These are phyloP conservation scores for Codiaeum variegatum DNA, from an alignment of 441 rosid genomes.

Conservation along the genomic window DNA sequence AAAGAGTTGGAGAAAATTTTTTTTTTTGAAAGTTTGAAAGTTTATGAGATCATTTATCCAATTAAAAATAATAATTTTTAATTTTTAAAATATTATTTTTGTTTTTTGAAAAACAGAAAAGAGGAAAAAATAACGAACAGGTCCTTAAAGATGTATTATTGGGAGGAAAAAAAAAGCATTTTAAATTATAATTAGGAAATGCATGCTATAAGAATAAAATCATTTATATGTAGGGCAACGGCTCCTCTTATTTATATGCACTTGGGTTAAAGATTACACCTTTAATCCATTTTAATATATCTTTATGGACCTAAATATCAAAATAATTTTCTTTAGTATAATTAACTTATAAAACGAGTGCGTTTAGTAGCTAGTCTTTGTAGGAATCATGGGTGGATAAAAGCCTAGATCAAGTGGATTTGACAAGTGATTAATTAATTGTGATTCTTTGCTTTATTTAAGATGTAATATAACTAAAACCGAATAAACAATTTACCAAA, in stretches of 20 bases:
- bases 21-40: no score
- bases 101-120: no score
- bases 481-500: no score
- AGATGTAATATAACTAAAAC: background rate
- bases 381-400: conserved; percentile 27
- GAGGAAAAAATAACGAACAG: no score
- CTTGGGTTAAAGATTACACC: conserved; percentile 14
- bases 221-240: conserved; percentile 30
- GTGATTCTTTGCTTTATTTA: conserved; percentile 21
- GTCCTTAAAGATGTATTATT: no score
- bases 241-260: background rate
- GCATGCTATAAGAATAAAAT: conserved; percentile 33
- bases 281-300: conserved; percentile 10
- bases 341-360: conserved; percentile 7
- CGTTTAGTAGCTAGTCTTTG: conserved; percentile 18
- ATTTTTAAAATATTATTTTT: no score
- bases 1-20: no score
- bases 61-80: no score
- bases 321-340: background rate
- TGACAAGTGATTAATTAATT: conserved; percentile 6
- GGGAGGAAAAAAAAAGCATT: no score
- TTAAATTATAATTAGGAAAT: conserved; percentile 2
- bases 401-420: conserved; percentile 29
- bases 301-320: conserved; percentile 19
- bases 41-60: no score